Base-by-base conservation (phyloP, 495 filamentous ascomycete genomes). In the Trichoderma asperelloides region DNA sequence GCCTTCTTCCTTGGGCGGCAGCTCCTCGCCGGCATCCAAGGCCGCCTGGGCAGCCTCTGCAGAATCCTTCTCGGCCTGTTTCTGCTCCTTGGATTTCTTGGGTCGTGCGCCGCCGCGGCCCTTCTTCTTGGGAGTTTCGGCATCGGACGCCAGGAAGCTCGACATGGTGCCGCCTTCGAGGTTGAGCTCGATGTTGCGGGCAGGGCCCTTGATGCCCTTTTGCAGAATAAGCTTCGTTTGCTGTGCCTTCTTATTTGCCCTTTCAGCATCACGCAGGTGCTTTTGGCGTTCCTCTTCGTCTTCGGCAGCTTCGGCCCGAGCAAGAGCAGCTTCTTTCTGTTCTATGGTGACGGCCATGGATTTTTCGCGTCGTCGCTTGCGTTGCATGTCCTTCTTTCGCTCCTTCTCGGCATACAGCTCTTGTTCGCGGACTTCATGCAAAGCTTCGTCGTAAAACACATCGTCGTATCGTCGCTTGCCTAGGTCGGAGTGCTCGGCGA, bases 351-450 rank as follows among this genome's bases (percentile, higher is more conserved):
- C 83, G 16, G 90, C 89, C 74, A 97, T 89, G 13, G 95, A 96
- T 78, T 97, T 97, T 75, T 98, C 95, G 23, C 95, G 87, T n/a
- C 95, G 88, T 28, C 95, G 87, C 79, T 97, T 98, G 28, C 96
- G 89, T 73, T 99, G 95, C 90, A 97, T 96, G 69, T 98, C 95
- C 80, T 99, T 99, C 83, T 99, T 99, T 33, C 96, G 91, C 77
- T 98, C 96, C 76, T 98, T 99, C 74, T 99, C 95, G 63, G 95
- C 92, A 66, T 90, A 89, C 9, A 97, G 82, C 74, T 97, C 95
- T 69, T 90, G 91, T 66, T 90, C 87, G 68, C 95, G 90, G 1
- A 98, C 94, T 70, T 96, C 88, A 57, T 89, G 85, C 65, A 93
- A 81, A 21, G 93, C 95, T 16, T 87, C 87, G 5, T 86, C 81